A percentile compares a stretch with the other conserved stretches of the same genome.
Conservation (phyloP, 257 asterid species). For the Nicotiana attenuata region DNA sequence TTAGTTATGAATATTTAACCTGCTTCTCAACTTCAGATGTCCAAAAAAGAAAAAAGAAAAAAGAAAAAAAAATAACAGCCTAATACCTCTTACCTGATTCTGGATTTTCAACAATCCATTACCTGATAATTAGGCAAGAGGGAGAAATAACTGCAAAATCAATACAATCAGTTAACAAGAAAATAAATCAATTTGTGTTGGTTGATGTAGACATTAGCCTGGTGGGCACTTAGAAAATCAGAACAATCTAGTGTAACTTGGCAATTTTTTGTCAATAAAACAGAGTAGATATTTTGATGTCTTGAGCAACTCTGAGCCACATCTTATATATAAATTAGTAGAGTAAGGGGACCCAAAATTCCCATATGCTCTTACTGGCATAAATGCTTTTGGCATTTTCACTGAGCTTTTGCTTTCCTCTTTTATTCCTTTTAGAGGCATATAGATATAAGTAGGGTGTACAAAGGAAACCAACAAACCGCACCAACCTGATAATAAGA, state of each 20-base stretch:
- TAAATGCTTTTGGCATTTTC: conserved; percentile 36
- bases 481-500: too few relatives aligned
- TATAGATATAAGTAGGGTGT: background rate
- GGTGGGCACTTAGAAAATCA: conserved; percentile 9
- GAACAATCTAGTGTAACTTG: conserved; percentile 21
- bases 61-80: background rate
- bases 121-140: background rate
- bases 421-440: conserved; percentile 14
- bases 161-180: too few relatives aligned
- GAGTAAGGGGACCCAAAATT: conserved; percentile 29
- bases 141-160: too few relatives aligned
- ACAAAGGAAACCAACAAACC: too few relatives aligned
- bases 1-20: too few relatives aligned
- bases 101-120: background rate
- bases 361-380: conserved; percentile 28
- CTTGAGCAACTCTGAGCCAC: conserved; percentile 37
- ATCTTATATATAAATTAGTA: conserved; percentile 20
- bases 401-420: conserved; percentile 23
- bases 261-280: conserved; percentile 18
- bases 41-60: background rate
- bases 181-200: too few relatives aligned
- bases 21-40: background rate
- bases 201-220: background rate
- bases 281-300: conserved; percentile 28
- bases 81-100: background rate